These are phyloP conservation scores for Leptoxyphium fumago DNA, from an alignment of 2,329 filamentous ascomycete species.

Conservation along the genomic window DNA sequence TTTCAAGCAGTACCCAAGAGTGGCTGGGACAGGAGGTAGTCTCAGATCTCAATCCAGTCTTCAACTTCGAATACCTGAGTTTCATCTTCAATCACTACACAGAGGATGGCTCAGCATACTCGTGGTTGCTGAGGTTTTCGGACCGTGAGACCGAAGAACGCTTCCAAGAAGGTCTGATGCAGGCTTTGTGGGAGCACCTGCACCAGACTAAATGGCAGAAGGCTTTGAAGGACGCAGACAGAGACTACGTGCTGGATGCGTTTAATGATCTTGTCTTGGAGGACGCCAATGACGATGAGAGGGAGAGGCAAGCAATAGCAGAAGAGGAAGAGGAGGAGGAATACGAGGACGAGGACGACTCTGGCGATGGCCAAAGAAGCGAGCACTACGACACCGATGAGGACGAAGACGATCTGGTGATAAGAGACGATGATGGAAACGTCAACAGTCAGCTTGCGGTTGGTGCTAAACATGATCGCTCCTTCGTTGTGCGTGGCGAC, in stretches of 20 bases:
- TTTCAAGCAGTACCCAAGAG: conserved; percentile 57
- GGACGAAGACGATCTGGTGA: conserved; percentile 62
- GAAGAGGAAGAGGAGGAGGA: conserved; percentile 38
- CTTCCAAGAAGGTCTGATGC: conserved; percentile 90
- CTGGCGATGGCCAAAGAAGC: conserved; percentile 50
- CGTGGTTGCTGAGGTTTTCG: conserved; percentile 87
- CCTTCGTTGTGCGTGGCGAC: conserved; percentile 89
- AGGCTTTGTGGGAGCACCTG: conserved; percentile 89
- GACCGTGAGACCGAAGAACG: conserved; percentile 65
- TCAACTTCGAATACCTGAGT: conserved; percentile 97
- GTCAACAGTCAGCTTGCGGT: conserved; percentile 90
- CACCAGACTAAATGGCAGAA: conserved; percentile 92
- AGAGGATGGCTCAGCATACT: conserved; percentile 77
- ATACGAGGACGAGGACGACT: conserved; percentile 46
- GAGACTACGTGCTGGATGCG: conserved; percentile 86
- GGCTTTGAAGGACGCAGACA: conserved; percentile 69
- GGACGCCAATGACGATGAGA: conserved; percentile 46
- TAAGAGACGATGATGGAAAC: conserved; percentile 58
- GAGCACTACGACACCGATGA: conserved; percentile 65
- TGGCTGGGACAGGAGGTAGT: conserved; percentile 80
- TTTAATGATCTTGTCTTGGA: conserved; percentile 93
- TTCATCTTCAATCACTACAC: conserved; percentile 98
- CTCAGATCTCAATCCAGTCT: conserved; percentile 91
- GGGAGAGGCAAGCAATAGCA: conserved; percentile 40
- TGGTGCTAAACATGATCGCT: conserved; percentile 91